Percentiles rank a stretch among this genome's conserved stretches.
These are phyloP conservation scores for Pseudoscleropodium purum DNA, from an alignment of 225 moss, liverwort and hornwort genomes.

Conservation along the genomic window DNA sequence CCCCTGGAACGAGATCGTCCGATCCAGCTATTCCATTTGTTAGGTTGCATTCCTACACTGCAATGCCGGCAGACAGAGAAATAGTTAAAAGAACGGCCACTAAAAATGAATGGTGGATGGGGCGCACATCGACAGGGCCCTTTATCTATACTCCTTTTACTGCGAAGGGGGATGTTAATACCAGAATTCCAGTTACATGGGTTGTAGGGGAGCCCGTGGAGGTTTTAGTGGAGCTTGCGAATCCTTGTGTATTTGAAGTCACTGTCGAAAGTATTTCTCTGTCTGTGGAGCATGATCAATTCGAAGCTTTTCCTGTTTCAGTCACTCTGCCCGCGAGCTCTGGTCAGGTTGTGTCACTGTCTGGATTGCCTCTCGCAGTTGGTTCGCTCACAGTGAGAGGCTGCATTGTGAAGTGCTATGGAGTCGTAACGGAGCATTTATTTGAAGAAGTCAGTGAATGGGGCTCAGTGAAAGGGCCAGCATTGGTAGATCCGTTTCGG, in stretches of 20 bases:
- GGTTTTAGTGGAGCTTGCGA: conserved; percentile 89
- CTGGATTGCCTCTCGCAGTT: conserved; percentile 79
- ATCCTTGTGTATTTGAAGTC: conserved; percentile 93
- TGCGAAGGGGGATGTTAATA: conserved; percentile 55
- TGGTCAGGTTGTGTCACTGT: conserved; percentile 79
- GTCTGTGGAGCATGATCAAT: conserved; percentile 66
- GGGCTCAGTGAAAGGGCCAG: conserved; percentile 51
- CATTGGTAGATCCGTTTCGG: conserved; percentile 78
- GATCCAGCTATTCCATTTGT: conserved; percentile 86
- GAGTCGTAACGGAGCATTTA: conserved; percentile 83
- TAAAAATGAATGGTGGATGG: conserved; percentile 91
- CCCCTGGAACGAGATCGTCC: conserved; percentile 77
- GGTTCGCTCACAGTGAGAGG: conserved; percentile 80
- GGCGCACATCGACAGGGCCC: conserved; percentile 79
- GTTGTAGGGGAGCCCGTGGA: conserved; percentile 89
- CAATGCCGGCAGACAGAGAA: conserved; percentile 76
- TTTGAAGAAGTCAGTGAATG: conserved; percentile 86
- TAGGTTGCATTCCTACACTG: conserved; percentile 76
- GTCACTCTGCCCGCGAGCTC: conserved; percentile 74
- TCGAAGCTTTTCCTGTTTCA: conserved; percentile 92
- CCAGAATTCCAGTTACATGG: conserved; percentile 73
- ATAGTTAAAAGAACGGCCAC: conserved; percentile 71
- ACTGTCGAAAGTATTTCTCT: conserved; percentile 81
- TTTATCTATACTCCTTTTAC: conserved; percentile 92
- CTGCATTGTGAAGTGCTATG: conserved; percentile 94